Base-by-base conservation (phyloP, 2,329 filamentous ascomycete genomes). In the Dothidotthia symphoricarpi region DNA sequence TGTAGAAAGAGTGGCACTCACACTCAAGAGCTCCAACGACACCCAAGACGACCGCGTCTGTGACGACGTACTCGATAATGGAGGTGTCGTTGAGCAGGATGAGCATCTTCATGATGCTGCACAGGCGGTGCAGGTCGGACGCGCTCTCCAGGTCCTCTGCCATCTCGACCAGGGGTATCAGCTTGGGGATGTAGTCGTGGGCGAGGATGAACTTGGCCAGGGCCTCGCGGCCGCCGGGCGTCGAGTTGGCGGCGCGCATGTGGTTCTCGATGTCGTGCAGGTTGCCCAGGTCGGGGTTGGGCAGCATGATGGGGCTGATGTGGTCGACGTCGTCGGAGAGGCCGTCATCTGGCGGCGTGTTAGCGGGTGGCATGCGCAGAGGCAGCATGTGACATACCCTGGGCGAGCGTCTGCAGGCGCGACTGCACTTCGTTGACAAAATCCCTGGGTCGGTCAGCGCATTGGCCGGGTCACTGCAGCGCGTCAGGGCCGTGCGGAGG, bases 101-200 rank as follows among this genome's bases (percentile, higher is more conserved):
- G 39, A 97, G 78, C 42, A 85, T 86, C 75, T 98, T 98, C 87
- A 96, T 93, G 64, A 98, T 96, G 65, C 89, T 95, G 78, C 93
- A 98, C 30, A 98, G 74, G 31, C 86, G 82, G 66, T 97, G 93
- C 43, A 98, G 72, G 61, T 97, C 91, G 15, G 80, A 71, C 7
- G 95, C 73, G 63, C 87, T 90, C 68, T 98, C 88, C 43, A 95
- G 77, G 57, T 95, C 88, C 67, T 98, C 93, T 8, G 93, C 91
- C 70, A 87, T 83, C 42, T 86, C 80, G 31, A 98, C 87, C 34
- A 97, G 68, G 1, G 88, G 88, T 34, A 93, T 84, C 34, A 98
- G 75, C 65, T 91, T 94, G 50, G 80, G 73, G 46, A 98, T 88
- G 65, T 95, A 96, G 47, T 93, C 83, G 31, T 95, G 86, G 27